Evolutionary conservation across 768 basidiomycete genomes (phyloP), one percentile per base, ranked within the genome.

Genomic region (Podaxis carcinomalis): DNA sequence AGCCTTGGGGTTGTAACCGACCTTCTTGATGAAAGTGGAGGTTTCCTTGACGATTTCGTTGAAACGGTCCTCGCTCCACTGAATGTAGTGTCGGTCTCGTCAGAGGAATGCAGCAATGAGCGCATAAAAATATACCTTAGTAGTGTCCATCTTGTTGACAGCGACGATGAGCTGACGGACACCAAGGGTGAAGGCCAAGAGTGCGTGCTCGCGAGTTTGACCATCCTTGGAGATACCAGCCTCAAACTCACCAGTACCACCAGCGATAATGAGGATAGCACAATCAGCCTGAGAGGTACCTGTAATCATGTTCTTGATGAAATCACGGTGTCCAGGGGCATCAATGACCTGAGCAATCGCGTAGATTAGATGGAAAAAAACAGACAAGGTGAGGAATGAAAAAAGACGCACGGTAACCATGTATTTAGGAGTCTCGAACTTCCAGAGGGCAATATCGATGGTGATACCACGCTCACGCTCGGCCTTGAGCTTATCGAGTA

Each of bases 381-480:
- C 56, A 50, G 64, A 56, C 51, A 56, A 25, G 62, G 59, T 58
- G 47, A 65, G 55, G 37, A 46, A 25, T 16, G 51, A 50, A 62
- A 35, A 60, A 64, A 62, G 32, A 81, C 90, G 62, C 77, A 93
- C 92, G 47, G 92, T 94, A 70, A 97, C 93, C 81, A 87, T 85
- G 85, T 74, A 98, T 76, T 90, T 95, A 75, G 96, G 95, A 68
- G 97, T 99, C 83, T 99, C 97, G 89, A 99, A 99, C 82, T 98
- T 98, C 97, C 96, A 99, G 78, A 99, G 93, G 66, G 96, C 96
- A 77, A 99, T 99, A 86, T 99, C 96, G 75, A 99, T 99, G 72
- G 96, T 99, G 85, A 99, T 99, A 89, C 97, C 97, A 89, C 97
- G 96, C 87, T 99, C 97, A 82, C 97, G 96, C 88, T 99, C 97